Conservation (phyloP, 164 flowering plant genomes). For the Litsea cubeba region DNA sequence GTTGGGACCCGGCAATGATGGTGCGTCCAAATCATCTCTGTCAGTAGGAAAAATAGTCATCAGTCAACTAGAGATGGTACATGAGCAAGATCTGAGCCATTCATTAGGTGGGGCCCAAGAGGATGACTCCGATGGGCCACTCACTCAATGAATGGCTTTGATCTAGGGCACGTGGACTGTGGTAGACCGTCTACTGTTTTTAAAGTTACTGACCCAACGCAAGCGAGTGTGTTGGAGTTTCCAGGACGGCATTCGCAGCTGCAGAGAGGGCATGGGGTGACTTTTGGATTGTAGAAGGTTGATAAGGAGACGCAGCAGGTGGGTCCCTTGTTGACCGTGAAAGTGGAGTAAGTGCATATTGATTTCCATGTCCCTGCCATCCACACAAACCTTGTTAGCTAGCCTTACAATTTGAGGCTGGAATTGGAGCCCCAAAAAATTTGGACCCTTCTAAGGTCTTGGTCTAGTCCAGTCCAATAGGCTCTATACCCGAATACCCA, state of each 20-base stretch:
- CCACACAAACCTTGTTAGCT: not conserved
- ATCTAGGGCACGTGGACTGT: not conserved
- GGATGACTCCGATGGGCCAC: too few relatives aligned
- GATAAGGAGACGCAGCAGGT: conserved; percentile 68
- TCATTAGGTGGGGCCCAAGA: not conserved
- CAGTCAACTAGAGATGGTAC: not conserved
- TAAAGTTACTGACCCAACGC: conserved; percentile 29
- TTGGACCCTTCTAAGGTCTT: too few relatives aligned
- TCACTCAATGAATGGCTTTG: not conserved
- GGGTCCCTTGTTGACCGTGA: conserved; percentile 45
- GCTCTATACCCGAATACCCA: not conserved
- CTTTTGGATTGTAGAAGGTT: conserved; percentile 46
- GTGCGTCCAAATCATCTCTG: conserved; percentile 1
- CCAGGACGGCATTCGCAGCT: conserved; percentile 58
- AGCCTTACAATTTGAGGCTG: too few relatives aligned
- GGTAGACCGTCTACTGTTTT: too few relatives aligned
- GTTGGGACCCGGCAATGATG: not conserved
- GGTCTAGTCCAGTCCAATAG: not conserved
- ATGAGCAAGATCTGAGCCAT: not conserved
- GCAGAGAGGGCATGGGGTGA: conserved; percentile 57
- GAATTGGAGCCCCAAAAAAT: too few relatives aligned
- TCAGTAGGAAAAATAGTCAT: not conserved
- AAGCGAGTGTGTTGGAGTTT: conserved; percentile 15
- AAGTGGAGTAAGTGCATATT: conserved; percentile 58
- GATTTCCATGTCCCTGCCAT: conserved; percentile 73